Conservation (phyloP, 2,329 filamentous ascomycete genomes). For the Epichloe coenophiala region DNA sequence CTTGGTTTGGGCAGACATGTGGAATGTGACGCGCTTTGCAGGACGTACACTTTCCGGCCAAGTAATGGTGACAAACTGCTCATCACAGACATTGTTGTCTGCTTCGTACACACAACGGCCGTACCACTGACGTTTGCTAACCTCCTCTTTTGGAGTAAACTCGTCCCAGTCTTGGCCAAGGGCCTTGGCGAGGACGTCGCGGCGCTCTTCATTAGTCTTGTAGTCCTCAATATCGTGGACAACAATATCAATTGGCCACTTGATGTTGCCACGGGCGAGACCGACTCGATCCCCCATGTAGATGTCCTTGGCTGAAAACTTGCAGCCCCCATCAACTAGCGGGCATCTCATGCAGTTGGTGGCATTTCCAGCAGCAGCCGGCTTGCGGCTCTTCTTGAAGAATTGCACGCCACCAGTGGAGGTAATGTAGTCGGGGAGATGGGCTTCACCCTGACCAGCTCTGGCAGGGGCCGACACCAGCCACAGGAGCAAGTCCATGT, state of each 20-base stretch:
- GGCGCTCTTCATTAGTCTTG: constrained; percentile 27
- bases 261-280: constrained; percentile 49
- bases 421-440: constrained; percentile 60
- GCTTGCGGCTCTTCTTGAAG: constrained; percentile 67
- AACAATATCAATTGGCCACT: constrained; percentile 84
- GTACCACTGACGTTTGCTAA: constrained; percentile 56
- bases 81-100: constrained; percentile 88
- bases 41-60: constrained; percentile 62
- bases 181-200: constrained; percentile 27
- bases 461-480: constrained; percentile 60
- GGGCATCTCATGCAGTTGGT: constrained; percentile 78
- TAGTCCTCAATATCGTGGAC: constrained; percentile 82
- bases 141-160: constrained; percentile 30
- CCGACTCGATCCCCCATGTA: constrained; percentile 56
- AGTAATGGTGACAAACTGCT: constrained; percentile 75
- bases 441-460: constrained; percentile 35
- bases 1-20: constrained; percentile 87
- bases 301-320: constrained; percentile 74
- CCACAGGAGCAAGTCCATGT: constrained; percentile 90
- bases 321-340: constrained; percentile 55
- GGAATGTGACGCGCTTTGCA: constrained; percentile 77
- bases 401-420: constrained; percentile 67
- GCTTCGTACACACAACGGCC: constrained; percentile 90
- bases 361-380: constrained; percentile 54
- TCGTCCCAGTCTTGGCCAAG: constrained; percentile 40